Conservation (phyloP, 352 stramenopile genomes). For the Pythium myriotylum region DNA sequence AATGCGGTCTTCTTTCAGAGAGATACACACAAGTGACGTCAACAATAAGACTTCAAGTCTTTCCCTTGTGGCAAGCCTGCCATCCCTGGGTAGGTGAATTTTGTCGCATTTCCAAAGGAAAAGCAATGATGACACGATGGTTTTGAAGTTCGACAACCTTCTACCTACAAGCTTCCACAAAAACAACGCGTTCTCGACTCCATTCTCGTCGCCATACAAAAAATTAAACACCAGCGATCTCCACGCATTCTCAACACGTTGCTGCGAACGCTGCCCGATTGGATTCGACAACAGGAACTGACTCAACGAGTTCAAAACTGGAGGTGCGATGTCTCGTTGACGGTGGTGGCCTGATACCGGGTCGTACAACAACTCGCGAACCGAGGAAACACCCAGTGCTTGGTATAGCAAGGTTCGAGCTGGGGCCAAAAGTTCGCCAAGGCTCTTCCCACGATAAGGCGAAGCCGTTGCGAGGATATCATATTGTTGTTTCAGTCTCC, state of each 20-base stretch:
- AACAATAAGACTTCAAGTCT: conserved; percentile 62
- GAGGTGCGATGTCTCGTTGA: conserved; percentile 7
- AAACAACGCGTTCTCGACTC: conserved; percentile 30
- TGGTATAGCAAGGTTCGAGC: conserved; percentile 54
- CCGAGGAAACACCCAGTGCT: conserved; percentile 41
- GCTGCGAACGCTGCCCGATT: conserved; percentile 31
- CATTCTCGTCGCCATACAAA: conserved; percentile 37
- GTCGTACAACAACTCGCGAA: conserved; percentile 40
- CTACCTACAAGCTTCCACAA: conserved; percentile 45
- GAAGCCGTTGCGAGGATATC: conserved; percentile 39
- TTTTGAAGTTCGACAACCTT: conserved; percentile 44
- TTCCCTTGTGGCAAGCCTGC: conserved; percentile 36
- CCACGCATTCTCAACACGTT: conserved; percentile 43
- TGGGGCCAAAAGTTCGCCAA: conserved; percentile 42
- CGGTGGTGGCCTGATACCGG: conserved; percentile 5
- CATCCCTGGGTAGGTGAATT: conserved; percentile 30
- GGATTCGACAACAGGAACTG: conserved; percentile 36
- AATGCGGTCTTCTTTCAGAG: conserved; percentile 21
- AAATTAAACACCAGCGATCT: conserved; percentile 49
- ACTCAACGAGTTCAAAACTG: conserved; percentile 22
- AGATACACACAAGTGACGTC: conserved; percentile 47
- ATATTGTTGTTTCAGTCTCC: conserved; percentile 59
- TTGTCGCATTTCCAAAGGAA: conserved; percentile 55
- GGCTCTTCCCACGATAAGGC: conserved; percentile 34
- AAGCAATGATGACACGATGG: conserved; percentile 56